Conservation (phyloP, 805 yeast genomes). For the Wickerhamomyces canadensis region DNA sequence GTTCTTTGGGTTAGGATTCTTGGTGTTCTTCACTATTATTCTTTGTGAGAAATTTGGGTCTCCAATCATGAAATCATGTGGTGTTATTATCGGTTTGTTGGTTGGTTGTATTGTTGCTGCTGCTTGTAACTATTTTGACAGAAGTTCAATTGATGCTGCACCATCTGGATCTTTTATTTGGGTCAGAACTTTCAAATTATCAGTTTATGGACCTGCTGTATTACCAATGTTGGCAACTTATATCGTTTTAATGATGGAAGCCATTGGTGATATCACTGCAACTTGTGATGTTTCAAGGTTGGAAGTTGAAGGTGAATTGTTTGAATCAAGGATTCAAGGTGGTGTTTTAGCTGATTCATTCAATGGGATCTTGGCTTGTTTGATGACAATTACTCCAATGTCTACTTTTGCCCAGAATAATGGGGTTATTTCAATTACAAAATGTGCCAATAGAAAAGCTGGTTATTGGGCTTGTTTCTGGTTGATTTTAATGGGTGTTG, state of each 20-base stretch:
- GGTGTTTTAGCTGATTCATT: constrained; percentile 88
- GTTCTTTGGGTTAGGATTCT: constrained; percentile 82
- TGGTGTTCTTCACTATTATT: constrained; percentile 69
- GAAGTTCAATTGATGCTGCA: constrained; percentile 53
- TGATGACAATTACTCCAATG: constrained; percentile 84
- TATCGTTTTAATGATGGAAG: constrained; percentile 82
- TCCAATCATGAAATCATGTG: constrained; percentile 92
- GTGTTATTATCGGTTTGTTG: constrained; percentile 78
- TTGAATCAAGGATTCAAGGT: constrained; percentile 87
- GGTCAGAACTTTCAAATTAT: constrained; percentile 77
- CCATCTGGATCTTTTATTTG: constrained; percentile 83
- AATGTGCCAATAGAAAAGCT: constrained; percentile 79
- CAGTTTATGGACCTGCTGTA: constrained; percentile 79
- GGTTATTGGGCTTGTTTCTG: constrained; percentile 80
- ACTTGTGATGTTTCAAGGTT: constrained; percentile 86
- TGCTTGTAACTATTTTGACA: constrained; percentile 76
- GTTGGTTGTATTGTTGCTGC: constrained; percentile 92
- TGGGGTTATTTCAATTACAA: constrained; percentile 89
- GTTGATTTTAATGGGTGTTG: constrained; percentile 80
- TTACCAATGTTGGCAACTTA: constrained; percentile 82
- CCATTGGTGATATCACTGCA: constrained; percentile 93
- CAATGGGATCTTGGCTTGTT: constrained; percentile 70
- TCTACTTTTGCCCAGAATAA: constrained; percentile 93
- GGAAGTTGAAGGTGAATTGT: constrained; percentile 75
- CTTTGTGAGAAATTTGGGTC: constrained; percentile 84